Conservation (phyloP, 441 rosid genomes). For the Gossypium davidsonii region DNA sequence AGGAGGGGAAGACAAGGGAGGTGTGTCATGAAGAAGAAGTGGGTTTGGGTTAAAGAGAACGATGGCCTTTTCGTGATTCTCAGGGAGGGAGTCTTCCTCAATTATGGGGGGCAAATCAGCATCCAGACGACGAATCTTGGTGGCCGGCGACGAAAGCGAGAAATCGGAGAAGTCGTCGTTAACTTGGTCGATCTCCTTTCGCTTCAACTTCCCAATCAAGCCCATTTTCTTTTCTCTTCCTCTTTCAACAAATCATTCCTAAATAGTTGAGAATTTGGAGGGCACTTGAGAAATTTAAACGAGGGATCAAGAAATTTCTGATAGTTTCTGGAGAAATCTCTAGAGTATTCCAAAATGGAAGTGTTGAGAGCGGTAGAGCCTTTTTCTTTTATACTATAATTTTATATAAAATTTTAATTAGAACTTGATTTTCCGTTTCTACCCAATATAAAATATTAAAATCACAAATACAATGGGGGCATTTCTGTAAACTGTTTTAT, state of each 20-base stretch:
- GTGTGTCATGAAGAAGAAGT: conserved; percentile 2
- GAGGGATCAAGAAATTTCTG: not conserved
- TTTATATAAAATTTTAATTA: not conserved
- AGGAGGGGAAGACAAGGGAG: conserved; percentile 20
- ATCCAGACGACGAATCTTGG: conserved; percentile 75
- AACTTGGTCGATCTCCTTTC: conserved; percentile 55
- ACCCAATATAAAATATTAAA: too few species aligned
- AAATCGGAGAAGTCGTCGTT: conserved; percentile 77
- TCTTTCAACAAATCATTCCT: not conserved
- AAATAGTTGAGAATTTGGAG: not conserved
- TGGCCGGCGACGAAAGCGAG: conserved; percentile 68
- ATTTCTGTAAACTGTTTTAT: too few species aligned
- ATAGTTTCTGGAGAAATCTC: not conserved
- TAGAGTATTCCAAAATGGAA: not conserved
- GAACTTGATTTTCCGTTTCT: too few species aligned
- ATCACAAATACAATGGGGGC: too few species aligned
- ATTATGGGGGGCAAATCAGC: conserved; percentile 54
- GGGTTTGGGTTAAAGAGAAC: conserved; percentile 62
- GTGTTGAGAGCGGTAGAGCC: not conserved
- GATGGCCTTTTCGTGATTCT: conserved; percentile 56
- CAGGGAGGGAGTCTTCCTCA: conserved; percentile 40
- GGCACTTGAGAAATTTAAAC: not conserved
- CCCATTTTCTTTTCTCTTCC: not conserved
- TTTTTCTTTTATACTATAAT: not conserved
- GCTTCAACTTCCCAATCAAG: conserved; percentile 44